phyloP scores from a whole-genome alignment of 306 rosid species.

The Geum urbanum region DNA sequence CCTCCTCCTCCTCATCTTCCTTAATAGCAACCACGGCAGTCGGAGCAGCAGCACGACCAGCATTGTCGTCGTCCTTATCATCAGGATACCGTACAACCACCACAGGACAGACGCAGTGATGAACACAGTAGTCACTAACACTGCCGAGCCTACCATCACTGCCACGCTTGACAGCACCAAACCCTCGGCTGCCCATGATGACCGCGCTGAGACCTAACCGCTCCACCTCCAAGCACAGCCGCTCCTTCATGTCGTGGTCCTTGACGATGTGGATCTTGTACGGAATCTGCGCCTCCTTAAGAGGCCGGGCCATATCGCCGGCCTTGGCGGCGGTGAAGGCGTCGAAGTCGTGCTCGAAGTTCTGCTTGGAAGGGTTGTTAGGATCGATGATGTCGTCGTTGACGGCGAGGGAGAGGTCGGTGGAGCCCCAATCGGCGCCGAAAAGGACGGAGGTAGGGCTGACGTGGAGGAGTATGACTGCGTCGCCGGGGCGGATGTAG shows the following conservation, averaged over 20 bases:
- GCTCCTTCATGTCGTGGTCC: slow-evolving; percentile 90
- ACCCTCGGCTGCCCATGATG: slow-evolving; percentile 91
- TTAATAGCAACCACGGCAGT: slow-evolving; percentile 34
- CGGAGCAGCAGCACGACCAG: slow-evolving; percentile 4
- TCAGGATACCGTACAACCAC: slow-evolving; percentile 92
- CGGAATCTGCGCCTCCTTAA: slow-evolving; percentile 87
- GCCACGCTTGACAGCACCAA: slow-evolving; percentile 78
- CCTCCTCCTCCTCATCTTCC: slow-evolving; percentile 41
- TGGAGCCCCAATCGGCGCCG: slow-evolving; percentile 99
- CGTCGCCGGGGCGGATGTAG: slow-evolving; percentile 94
- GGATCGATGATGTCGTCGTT: slow-evolving; percentile 33
- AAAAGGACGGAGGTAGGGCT: slow-evolving; percentile 92
- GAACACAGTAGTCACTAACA: slow-evolving; percentile 92
- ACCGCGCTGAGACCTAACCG: slow-evolving; percentile 81
- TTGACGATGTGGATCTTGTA: slow-evolving; percentile 80
- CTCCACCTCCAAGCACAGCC: slow-evolving; percentile 93
- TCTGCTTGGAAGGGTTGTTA: slow-evolving; percentile 22
- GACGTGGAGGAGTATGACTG: slow-evolving; percentile 94
- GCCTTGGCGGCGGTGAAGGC: slow-evolving; percentile 74
- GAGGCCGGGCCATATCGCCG: slow-evolving; percentile 71
- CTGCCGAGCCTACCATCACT: slow-evolving; percentile 87
- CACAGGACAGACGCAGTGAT: slow-evolving; percentile 94
- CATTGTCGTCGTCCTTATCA: slow-evolving; percentile 45
- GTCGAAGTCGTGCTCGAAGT: slow-evolving; percentile 82
- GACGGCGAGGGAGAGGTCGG: slow-evolving; percentile 59